These are phyloP conservation scores for Dactylellina parvicollis DNA, from an alignment of 2,329 filamentous ascomycete genomes.

Conservation along the genomic window DNA sequence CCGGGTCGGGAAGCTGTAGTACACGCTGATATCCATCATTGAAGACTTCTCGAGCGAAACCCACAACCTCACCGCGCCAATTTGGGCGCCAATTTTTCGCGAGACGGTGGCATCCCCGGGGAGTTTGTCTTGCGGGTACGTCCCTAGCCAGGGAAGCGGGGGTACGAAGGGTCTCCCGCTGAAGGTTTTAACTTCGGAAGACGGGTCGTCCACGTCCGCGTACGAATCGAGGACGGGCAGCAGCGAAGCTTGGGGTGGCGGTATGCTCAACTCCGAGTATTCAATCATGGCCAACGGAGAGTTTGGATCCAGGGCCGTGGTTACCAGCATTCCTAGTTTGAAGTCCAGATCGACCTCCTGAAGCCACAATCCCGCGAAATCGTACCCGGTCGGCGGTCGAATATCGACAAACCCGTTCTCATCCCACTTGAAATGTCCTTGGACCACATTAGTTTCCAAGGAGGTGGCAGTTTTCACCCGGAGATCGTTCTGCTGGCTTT, in stretches of 20 bases:
- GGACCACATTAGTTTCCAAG: constrained; percentile 38
- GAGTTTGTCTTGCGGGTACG: constrained; percentile 39
- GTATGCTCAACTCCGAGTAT: constrained; percentile 28
- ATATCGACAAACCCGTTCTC: constrained; percentile 43
- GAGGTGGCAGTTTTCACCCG: constrained; percentile 26
- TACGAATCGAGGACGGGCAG: constrained; percentile 35
- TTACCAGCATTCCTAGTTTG: constrained; percentile 46
- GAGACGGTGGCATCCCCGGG: constrained; percentile 38
- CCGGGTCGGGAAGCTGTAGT: constrained; percentile 49
- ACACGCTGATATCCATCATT: constrained; percentile 36
- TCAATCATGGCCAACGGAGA: constrained; percentile 23
- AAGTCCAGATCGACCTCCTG: constrained; percentile 47
- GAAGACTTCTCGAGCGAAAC: constrained; percentile 17
- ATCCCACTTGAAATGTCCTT: constrained; percentile 48
- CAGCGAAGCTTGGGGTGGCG: constrained; percentile 33
- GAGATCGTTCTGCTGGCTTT: constrained; percentile 41
- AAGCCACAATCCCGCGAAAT: constrained; percentile 48
- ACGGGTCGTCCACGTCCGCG: constrained; percentile 27
- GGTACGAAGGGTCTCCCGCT: constrained; percentile 44
- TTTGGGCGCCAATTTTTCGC: constrained; percentile 41
- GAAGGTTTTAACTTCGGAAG: constrained; percentile 33
- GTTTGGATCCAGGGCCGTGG: constrained; percentile 14
- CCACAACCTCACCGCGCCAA: constrained; percentile 39
- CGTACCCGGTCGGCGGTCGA: constrained; percentile 35
- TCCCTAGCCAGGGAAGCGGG: constrained; percentile 45